phyloP scores from a whole-genome alignment of 495 filamentous ascomycete genomes.

The Aspergillus incahuasiensis region DNA sequence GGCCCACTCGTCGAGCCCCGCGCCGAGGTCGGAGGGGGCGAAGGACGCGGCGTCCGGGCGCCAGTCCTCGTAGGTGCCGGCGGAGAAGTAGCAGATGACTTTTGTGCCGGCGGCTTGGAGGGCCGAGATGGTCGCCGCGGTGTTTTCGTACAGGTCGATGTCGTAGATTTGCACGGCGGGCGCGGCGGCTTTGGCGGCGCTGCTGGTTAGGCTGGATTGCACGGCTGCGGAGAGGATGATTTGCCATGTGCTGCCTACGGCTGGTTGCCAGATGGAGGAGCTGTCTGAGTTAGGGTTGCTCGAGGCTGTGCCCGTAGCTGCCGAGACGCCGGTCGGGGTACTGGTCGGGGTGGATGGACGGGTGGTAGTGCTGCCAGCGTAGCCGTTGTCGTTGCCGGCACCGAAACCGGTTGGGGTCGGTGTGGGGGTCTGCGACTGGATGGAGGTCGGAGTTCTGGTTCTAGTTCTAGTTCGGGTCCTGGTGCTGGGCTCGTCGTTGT shows the following conservation, averaged over 20 bases:
- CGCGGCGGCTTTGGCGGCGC: conserved; percentile 24
- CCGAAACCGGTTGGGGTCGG: not conserved
- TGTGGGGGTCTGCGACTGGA: not conserved
- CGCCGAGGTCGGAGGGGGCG: conserved; percentile 45
- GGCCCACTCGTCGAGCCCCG: conserved; percentile 56
- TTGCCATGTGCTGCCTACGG: conserved; percentile 50
- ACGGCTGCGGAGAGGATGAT: conserved; percentile 37
- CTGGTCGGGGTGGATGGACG: not conserved
- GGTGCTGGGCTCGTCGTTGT: not conserved
- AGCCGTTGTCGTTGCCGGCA: conserved; percentile 9
- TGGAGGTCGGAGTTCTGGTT: not conserved
- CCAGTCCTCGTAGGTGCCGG: conserved; percentile 59
- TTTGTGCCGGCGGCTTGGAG: conserved; percentile 48
- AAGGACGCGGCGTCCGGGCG: conserved; percentile 55
- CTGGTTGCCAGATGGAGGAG: conserved; percentile 43
- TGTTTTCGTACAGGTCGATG: conserved; percentile 54
- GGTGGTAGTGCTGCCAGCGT: conserved; percentile 12
- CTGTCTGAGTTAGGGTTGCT: not conserved
- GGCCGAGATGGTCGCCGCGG: conserved; percentile 37
- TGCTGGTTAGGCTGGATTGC: conserved; percentile 27
- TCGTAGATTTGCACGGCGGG: conserved; percentile 19
- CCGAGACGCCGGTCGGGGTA: not conserved
- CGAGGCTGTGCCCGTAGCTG: not conserved
- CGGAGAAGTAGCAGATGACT: conserved; percentile 72
- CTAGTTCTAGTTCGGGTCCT: not conserved